Conservation (phyloP, 768 basidiomycete species). For the Leccinum incarnatum region DNA sequence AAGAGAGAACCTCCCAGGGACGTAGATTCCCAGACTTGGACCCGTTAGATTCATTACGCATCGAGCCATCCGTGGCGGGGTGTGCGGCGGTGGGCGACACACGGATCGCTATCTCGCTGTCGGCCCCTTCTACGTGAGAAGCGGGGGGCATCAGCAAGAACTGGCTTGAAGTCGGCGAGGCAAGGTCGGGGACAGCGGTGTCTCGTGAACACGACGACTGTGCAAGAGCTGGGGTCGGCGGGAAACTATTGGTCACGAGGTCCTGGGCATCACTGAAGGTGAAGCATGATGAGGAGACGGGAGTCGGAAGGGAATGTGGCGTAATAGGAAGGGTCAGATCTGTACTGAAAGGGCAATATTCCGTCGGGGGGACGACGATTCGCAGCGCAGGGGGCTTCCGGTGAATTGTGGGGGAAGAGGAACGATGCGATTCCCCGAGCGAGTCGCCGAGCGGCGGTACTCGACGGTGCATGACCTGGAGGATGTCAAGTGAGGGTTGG, state of each 20-base stretch:
- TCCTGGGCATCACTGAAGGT: conserved; percentile 20
- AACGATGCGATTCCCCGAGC: conserved; percentile 8
- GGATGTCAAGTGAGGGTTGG: not conserved
- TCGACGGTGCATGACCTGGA: conserved; percentile 20
- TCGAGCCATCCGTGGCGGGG: conserved; percentile 1
- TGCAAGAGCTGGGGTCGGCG: conserved; percentile 9
- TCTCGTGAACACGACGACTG: conserved; percentile 5
- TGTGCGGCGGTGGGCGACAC: conserved; percentile 13
- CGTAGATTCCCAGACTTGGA: conserved; percentile 15
- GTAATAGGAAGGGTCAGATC: conserved; percentile 31
- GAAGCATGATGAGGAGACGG: conserved; percentile 29
- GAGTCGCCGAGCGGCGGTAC: conserved; percentile 8
- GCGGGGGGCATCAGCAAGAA: conserved; percentile 29
- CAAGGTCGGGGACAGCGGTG: conserved; percentile 12
- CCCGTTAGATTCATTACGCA: conserved; percentile 6
- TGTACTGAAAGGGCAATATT: conserved; percentile 34
- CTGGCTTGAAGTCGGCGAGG: conserved; percentile 29
- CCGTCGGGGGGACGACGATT: conserved; percentile 33
- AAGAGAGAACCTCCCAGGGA: conserved; percentile 20
- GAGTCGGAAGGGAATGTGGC: conserved; percentile 24
- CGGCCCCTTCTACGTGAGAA: conserved; percentile 11
- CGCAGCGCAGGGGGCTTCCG: conserved; percentile 24
- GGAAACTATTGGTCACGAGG: conserved; percentile 2
- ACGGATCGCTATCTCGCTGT: conserved; percentile 9
- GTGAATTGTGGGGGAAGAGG: conserved; percentile 6